Evolutionary conservation across 1,139 yeast species (phyloP), one percentile per base, ranked within the genome.

Genomic region (Debaryomyces robertsiae): DNA sequence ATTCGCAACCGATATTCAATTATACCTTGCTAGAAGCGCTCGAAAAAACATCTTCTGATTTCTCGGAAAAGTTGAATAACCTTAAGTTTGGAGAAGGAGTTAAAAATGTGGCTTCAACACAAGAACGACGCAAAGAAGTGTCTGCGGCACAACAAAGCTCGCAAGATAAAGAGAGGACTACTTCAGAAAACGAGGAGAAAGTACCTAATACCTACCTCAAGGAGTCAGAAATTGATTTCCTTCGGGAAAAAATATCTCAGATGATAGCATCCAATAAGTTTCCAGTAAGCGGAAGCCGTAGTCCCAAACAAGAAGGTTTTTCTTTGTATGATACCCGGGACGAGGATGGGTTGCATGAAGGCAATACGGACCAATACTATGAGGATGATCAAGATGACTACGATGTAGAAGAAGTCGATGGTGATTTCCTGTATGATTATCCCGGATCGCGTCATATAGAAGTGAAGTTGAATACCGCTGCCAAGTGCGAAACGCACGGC

Each of bases 401-500:
- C 50, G 75, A 69, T 45, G 47, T 69, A 10, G 67, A 66, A 17
- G 75, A 69, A 40, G 52, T 68, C 13, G 53, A 55, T 28, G 66
- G 58, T 14, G 59, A 59, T 24, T 57, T 54, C 41, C 55, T 46
- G 52, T 56, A 57, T 44, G 61, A 55, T 24, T 60, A 60, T 23
- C 50, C 57, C 0, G 67, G 69, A 3, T 58, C 66, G 6, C 74
- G 68, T 43, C 77, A 69, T 44, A 67, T 73, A 15, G 77, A 72
- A 49, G 68, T 72, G 6, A 77, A 72, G 46, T 54, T 72, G 24
- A 67, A 66, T 39, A 51, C 65, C 1, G 60, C 58, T 3, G 60
- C 67, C 2, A 65, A 60, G 35, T 65, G 72, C 44, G 63, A 60
- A 14, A 55, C 53, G 29, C 71, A 66, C 46, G 69, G 68, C 4